Base-by-base conservation (phyloP, 1,284 basidiomycete species). In the Ustilago hordei region DNA sequence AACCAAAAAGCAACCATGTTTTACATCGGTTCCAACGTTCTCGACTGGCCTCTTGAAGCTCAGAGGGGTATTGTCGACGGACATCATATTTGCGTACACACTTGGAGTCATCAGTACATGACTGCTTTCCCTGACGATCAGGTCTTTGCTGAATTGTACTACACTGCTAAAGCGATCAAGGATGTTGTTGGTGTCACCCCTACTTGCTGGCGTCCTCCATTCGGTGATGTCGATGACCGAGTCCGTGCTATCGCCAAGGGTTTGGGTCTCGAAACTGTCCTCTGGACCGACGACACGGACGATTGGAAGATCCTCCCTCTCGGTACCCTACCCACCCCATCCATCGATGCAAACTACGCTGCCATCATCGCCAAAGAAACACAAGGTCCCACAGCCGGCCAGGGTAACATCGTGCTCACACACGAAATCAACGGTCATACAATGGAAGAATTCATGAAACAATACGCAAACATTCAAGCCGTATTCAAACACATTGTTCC, bases 91-190 rank as follows among this genome's bases (percentile, higher is more conserved):
- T 84, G 82, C 55, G 79, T 79, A 13, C 81, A 83, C 66, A 79
- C 78, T 0, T 89, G 88, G 88, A 86, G 85, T 12, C 88, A 89
- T 76, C 85, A 83, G 77, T 87, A 88, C 82, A 88, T 89, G 87
- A 89, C 89, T 8, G 82, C 87, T 13, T 81, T 89, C 59, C 86
- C 64, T 87, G 64, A 88, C 83, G 88, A 89, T 61, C 84, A 88
- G 70, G 88, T 87, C 32, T 89, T 90, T 74, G 88, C 89, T 47
- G 89, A 90, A 83, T 86, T 90, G 28, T 90, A 88, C 82, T 90
- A 89, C 86, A 88, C 88, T 34, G 86, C 86, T 67, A 85, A 88
- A 78, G 84, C 83, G 56, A 89, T 89, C 87, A 88, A 89, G 82
- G 84, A 86, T 34, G 81, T 89, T 55, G 78, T 88, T 7, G 89